Evolutionary conservation across 2,329 filamentous ascomycete genomes (phyloP), one percentile per base, ranked within the genome.

Genomic region (Westerdykella ornata): DNA sequence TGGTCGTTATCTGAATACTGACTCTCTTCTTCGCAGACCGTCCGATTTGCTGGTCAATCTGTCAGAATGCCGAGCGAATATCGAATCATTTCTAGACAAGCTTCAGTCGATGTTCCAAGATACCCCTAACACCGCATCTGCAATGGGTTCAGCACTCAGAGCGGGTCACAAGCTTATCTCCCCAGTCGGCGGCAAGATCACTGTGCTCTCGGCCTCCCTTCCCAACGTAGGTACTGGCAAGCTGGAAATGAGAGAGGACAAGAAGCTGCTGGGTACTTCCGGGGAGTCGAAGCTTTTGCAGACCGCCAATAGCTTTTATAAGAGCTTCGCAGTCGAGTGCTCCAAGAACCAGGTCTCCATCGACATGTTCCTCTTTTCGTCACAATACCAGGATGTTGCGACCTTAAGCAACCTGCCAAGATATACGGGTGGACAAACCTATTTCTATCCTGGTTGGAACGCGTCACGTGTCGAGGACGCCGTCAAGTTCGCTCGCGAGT

Each of bases 291-390:
- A 77, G 47, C 76, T 98, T 22, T 72, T 98, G 39, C 90, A 97
- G 65, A 96, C 92, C 0, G 85, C 81, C 31, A 96, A 88, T 71
- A 88, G 86, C 60, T 98, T 97, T 69, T 98, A 97, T 77, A 98
- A 98, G 75, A 94, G 87, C 58, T 98, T 98, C 59, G 92, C 92
- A 0, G 92, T 98, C 3, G 92, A 98, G 65, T 98, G 92, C 68
- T 96, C 89, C 29, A 98, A 98, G 73, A 94, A 94, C 53, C 92
- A 98, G 68, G 92, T 98, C 19, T 97, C 89, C 0, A 88, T 98
- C 53, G 89, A 96, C 65, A 96, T 96, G 89, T 96, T 96, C 73
- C 48, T 64, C 5, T 65, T 63, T 39, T 62, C 59, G 4, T 59
- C 56, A 9, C 54, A 57, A 22, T 96, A 98, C 66, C 92, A 97